Evolutionary conservation across 78 protist genomes (phyloP).

Genomic region (Creolimax fragrantissima): DNA sequence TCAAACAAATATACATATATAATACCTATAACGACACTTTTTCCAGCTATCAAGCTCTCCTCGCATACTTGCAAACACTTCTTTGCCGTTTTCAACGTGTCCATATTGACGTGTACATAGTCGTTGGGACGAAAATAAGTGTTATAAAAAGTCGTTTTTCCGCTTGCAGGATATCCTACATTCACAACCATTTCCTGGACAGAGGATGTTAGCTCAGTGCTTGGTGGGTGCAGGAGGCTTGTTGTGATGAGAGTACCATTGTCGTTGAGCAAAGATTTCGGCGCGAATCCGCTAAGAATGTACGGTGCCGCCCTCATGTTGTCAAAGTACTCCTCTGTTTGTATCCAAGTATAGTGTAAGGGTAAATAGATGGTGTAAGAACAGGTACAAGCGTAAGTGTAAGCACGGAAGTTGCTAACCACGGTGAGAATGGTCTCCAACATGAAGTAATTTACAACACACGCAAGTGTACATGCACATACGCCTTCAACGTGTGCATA

Average conservation of each 20-base stretch:
- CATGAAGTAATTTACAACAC: neutral
- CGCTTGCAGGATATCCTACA: constrained; percentile 49
- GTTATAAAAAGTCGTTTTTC: constrained; percentile 44
- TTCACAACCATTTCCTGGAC: constrained; percentile 39
- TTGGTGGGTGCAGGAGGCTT: no score
- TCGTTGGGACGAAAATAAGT: neutral
- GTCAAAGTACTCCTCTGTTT: constrained; percentile 48
- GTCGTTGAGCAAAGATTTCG: no score
- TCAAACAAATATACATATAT: no score
- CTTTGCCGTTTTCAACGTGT: neutral
- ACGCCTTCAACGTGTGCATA: no score
- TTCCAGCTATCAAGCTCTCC: neutral
- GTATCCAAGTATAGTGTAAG: neutral
- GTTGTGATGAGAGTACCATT: no score
- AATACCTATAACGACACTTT: neutral
- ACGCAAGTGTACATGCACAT: neutral
- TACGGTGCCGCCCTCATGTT: neutral
- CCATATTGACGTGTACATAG: neutral
- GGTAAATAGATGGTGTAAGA: no score
- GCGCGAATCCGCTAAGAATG: constrained; percentile 15
- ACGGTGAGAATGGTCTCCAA: no score
- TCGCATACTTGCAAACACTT: neutral
- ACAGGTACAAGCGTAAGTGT: no score
- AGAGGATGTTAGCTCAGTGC: neutral
- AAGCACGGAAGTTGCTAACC: no score